Evolutionary conservation across 2,329 filamentous ascomycete genomes (phyloP).

Genomic region (Ophiostoma triangulosporum): DNA sequence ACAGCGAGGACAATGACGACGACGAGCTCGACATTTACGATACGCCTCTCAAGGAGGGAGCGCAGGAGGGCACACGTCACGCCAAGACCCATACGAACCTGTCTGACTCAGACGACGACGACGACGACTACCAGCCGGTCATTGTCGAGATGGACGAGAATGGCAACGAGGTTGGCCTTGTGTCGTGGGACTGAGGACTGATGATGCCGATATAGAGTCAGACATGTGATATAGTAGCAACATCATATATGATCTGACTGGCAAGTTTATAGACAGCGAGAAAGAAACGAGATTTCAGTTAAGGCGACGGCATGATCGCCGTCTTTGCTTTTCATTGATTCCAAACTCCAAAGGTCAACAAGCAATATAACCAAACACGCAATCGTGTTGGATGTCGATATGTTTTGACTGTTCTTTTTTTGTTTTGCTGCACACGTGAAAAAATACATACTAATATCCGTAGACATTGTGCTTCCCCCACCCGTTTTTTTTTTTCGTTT

Average conservation of each 20-base stretch:
- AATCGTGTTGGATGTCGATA: background rate
- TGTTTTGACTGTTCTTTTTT: background rate
- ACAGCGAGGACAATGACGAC: background rate
- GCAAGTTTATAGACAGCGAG: too few species aligned
- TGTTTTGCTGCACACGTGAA: background rate
- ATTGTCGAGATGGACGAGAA: conserved; percentile 39
- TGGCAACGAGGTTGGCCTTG: conserved; percentile 36
- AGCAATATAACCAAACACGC: background rate
- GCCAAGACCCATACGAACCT: background rate
- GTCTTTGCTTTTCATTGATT: background rate
- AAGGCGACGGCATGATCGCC: too few species aligned
- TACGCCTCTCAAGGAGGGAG: background rate
- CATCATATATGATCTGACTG: too few species aligned
- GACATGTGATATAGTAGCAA: too few species aligned
- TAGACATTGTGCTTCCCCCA: background rate
- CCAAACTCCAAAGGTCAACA: conserved; percentile 1
- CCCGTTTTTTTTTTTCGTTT: background rate
- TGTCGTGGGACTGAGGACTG: conserved; percentile 32
- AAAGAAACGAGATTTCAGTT: too few species aligned
- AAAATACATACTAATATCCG: conserved; percentile 1
- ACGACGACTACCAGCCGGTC: conserved; percentile 35
- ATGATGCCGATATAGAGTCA: background rate
- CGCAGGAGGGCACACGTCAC: background rate
- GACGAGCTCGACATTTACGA: conserved; percentile 6
- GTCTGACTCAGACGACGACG: conserved; percentile 12